These are phyloP conservation scores for Orbilia quercus DNA, from an alignment of 2,329 filamentous ascomycete genomes.

Conservation along the genomic window DNA sequence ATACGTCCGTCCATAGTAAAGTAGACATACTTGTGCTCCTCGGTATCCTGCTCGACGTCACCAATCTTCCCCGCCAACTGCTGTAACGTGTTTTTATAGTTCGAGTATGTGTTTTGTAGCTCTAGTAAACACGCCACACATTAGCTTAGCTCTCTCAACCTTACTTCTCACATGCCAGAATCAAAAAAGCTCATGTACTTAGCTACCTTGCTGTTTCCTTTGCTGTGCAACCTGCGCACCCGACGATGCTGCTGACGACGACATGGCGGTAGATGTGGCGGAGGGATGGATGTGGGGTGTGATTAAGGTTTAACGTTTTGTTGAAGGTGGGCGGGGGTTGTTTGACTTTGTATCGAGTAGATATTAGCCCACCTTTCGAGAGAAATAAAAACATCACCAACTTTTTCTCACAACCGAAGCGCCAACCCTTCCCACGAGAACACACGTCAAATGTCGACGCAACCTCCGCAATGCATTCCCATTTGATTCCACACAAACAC, in stretches of 20 bases:
- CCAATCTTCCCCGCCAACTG: slow-evolving; percentile 96
- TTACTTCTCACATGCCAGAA: neutral
- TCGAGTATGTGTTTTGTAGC: slow-evolving; percentile 81
- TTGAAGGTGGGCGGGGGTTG: neutral
- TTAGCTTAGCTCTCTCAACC: neutral
- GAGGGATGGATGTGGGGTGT: neutral
- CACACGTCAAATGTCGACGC: neutral
- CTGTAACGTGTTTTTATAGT: slow-evolving; percentile 82
- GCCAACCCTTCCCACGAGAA: slow-evolving; percentile 7
- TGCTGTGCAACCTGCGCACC: slow-evolving; percentile 52
- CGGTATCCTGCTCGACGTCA: slow-evolving; percentile 94
- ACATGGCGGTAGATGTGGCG: slow-evolving; percentile 29
- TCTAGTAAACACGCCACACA: slow-evolving; percentile 66
- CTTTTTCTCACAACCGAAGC: slow-evolving; percentile 24
- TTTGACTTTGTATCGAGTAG: slow-evolving; percentile 43
- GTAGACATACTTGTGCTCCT: slow-evolving; percentile 90
- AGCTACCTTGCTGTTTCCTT: slow-evolving; percentile 63
- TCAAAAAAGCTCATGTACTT: slow-evolving; percentile 24
- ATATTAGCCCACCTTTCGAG: slow-evolving; percentile 42
- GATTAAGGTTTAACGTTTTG: slow-evolving; percentile 13
- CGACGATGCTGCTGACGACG: slow-evolving; percentile 31
- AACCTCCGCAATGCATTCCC: slow-evolving; percentile 85
- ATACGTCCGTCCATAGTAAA: neutral
- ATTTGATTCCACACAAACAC: slow-evolving; percentile 93
- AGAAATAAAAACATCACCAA: slow-evolving; percentile 16